Evolutionary conservation across 148 eudicot species (phyloP).

Genomic region (Dianthus caryophyllus): DNA sequence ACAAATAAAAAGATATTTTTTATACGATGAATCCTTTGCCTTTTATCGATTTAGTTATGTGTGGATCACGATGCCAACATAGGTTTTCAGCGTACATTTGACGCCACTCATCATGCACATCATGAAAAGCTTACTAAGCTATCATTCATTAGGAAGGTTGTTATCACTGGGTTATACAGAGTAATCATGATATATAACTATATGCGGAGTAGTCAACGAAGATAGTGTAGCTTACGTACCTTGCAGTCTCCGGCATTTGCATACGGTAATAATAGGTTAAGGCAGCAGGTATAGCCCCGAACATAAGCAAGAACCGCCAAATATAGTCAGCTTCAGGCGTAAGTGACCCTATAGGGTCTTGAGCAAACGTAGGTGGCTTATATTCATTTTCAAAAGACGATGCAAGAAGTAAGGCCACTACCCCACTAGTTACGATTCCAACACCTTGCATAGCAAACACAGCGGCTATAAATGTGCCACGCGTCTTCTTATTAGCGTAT

Average conservation of each 20-base stretch:
- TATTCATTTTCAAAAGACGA: constrained; percentile 28
- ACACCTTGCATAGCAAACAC: constrained; percentile 83
- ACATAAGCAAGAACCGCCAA: constrained; percentile 44
- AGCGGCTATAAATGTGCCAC: constrained; percentile 66
- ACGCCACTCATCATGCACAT: no score
- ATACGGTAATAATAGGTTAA: constrained; percentile 45
- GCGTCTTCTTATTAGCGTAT: constrained; percentile 71
- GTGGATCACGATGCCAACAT: no score
- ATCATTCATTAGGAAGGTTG: no score
- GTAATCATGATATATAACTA: no score
- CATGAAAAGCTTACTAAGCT: no score
- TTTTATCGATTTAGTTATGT: no score
- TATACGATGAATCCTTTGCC: no score
- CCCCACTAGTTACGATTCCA: constrained; percentile 55
- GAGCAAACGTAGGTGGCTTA: constrained; percentile 23
- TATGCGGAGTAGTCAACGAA: no score
- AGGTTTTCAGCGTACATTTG: no score
- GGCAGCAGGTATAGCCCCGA: constrained; percentile 53
- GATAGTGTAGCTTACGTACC: no score
- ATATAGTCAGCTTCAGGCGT: constrained; percentile 45
- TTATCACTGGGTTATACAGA: no score
- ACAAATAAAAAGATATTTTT: background rate
- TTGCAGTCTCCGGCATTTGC: constrained; percentile 67
- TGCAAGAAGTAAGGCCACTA: constrained; percentile 43
- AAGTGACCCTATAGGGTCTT: constrained; percentile 15